Percentiles rank a stretch among this genome's conserved stretches.
Conservation (phyloP, 2,329 filamentous ascomycete species). For the Xylariaceae sp. region DNA sequence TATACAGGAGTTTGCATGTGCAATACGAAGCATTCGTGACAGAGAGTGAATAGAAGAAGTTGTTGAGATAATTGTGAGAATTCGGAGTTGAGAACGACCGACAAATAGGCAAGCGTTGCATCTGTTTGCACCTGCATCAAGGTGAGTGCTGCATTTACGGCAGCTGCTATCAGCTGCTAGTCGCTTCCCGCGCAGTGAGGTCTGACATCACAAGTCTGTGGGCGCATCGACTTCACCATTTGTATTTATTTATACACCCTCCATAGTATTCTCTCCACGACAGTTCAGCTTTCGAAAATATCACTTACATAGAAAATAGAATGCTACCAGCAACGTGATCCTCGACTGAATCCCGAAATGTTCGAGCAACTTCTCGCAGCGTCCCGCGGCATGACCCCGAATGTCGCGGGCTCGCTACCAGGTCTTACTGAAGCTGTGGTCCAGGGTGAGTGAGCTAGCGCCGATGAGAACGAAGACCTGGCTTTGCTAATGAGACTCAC, state of each 20-base stretch:
- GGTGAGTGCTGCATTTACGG: not conserved
- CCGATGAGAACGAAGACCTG: not conserved
- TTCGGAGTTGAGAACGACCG: too few relatives aligned
- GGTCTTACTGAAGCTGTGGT: constrained; percentile 11
- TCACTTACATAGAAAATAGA: not conserved
- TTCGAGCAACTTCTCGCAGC: constrained; percentile 15
- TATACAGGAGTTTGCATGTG: too few relatives aligned
- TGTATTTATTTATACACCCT: not conserved
- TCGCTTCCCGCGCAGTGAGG: not conserved
- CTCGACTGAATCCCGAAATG: constrained; percentile 7
- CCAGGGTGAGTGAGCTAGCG: constrained; percentile 6
- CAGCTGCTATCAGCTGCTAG: not conserved
- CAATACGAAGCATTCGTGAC: too few relatives aligned
- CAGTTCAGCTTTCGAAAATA: not conserved
- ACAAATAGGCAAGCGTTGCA: not conserved
- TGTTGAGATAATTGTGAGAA: too few relatives aligned
- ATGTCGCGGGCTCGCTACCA: constrained; percentile 4
- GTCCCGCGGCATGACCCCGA: not conserved
- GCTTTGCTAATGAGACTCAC: constrained; percentile 7
- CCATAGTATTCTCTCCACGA: not conserved
- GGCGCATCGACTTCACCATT: not conserved
- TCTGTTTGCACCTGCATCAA: not conserved
- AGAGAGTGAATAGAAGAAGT: too few relatives aligned
- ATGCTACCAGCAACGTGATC: not conserved
- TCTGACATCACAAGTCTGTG: not conserved